phyloP scores from a whole-genome alignment of 129 eudicot species.

The Mikania micrantha region DNA sequence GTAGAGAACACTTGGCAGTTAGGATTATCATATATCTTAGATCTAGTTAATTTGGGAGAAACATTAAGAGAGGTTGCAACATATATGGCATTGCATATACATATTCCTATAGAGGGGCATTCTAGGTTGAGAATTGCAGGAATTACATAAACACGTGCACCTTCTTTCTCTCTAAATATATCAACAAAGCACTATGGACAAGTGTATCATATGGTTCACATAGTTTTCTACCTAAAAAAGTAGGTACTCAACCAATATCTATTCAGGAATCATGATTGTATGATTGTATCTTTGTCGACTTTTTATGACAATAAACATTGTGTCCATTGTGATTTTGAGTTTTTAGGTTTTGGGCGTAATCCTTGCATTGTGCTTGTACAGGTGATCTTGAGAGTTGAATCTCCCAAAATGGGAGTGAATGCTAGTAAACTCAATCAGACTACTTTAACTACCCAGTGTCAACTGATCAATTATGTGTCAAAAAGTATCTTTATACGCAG shows the following conservation, averaged over 20 bases:
- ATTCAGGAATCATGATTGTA: not conserved
- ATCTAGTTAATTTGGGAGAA: no score
- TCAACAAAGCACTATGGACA: no score
- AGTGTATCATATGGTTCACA: no score
- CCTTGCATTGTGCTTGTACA: not conserved
- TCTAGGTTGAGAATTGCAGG: no score
- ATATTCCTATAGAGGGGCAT: no score
- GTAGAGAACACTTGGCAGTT: constrained; percentile 1
- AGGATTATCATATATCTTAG: not conserved
- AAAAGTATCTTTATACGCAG: constrained; percentile 45
- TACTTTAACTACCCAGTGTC: constrained; percentile 21
- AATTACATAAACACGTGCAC: no score
- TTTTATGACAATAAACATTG: not conserved
- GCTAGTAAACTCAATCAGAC: constrained; percentile 27
- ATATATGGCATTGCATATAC: not conserved
- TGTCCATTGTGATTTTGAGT: not conserved
- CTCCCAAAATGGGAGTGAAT: constrained; percentile 39
- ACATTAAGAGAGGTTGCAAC: no score
- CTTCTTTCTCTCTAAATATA: no score
- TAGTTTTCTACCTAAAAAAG: no score
- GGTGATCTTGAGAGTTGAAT: constrained; percentile 21
- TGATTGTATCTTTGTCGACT: not conserved
- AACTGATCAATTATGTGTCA: constrained; percentile 44
- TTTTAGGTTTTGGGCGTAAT: not conserved
- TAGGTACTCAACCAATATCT: no score